Conservation (phyloP, 371 early-diverging fungal species). For the Actinomortierella wolfii region DNA sequence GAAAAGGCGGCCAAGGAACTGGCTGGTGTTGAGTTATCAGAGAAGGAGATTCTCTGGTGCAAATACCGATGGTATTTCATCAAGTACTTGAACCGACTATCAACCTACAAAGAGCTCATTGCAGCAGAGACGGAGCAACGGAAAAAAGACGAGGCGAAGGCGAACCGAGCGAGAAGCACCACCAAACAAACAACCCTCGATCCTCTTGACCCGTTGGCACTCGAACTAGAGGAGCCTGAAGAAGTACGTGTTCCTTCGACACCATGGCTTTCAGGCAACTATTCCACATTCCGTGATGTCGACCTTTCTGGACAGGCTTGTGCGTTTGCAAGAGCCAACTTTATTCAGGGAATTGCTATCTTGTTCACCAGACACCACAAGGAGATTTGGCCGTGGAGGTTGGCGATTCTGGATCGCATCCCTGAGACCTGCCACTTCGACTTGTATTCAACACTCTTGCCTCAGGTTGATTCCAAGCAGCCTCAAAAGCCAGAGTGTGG, state of each 20-base stretch:
- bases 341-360: slow-evolving; percentile 60
- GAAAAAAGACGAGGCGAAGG: slow-evolving; percentile 19
- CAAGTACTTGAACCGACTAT: slow-evolving; percentile 69
- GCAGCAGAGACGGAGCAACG: slow-evolving; percentile 18
- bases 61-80: slow-evolving; percentile 59
- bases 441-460: slow-evolving; percentile 54
- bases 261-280: slow-evolving; percentile 48
- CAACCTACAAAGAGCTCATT: slow-evolving; percentile 63
- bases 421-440: slow-evolving; percentile 65
- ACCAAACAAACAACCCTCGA: slow-evolving; percentile 1
- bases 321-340: slow-evolving; percentile 62
- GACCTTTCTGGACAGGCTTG: slow-evolving; percentile 67
- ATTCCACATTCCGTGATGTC: slow-evolving; percentile 64
- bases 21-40: slow-evolving; percentile 23
- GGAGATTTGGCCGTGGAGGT: slow-evolving; percentile 61
- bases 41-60: slow-evolving; percentile 47
- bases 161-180: background rate
- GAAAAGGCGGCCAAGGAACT: slow-evolving; percentile 11
- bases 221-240: slow-evolving; percentile 24
- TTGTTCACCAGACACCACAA: slow-evolving; percentile 68
- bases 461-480: slow-evolving; percentile 34
- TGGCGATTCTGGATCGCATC: slow-evolving; percentile 65
- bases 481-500: slow-evolving; percentile 10
- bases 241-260: slow-evolving; percentile 2
- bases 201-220: slow-evolving; percentile 24